phyloP scores from a whole-genome alignment of 805 yeast genomes.

The Brettanomyces custersianus region DNA sequence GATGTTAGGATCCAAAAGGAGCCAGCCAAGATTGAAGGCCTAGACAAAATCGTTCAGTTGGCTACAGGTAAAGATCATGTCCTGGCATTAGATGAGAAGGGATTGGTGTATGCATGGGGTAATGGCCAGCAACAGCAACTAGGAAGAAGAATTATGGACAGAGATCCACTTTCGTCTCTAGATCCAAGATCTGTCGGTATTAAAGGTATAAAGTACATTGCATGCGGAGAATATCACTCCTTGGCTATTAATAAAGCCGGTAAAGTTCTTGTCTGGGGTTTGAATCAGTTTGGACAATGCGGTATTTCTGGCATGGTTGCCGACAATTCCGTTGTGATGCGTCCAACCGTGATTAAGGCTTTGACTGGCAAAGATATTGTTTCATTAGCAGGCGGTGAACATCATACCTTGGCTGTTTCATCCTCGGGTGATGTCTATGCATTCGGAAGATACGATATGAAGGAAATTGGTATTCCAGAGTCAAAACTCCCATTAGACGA shows the following conservation, averaged over 20 bases:
- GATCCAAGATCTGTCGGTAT: constrained; percentile 82
- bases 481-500: constrained; percentile 56
- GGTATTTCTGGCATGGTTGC: constrained; percentile 71
- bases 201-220: constrained; percentile 67
- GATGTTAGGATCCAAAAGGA: constrained; percentile 51
- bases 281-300: constrained; percentile 95
- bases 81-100: constrained; percentile 72
- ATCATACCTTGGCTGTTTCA: constrained; percentile 76
- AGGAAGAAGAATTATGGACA: constrained; percentile 78
- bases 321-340: constrained; percentile 70
- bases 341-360: constrained; percentile 65
- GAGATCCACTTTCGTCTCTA: constrained; percentile 61
- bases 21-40: constrained; percentile 55
- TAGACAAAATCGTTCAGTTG: constrained; percentile 66
- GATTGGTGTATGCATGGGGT: constrained; percentile 95
- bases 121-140: constrained; percentile 89
- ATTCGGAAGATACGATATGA: constrained; percentile 92
- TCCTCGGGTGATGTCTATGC: constrained; percentile 65
- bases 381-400: constrained; percentile 86
- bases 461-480: constrained; percentile 74
- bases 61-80: constrained; percentile 94
- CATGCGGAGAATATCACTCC: constrained; percentile 93
- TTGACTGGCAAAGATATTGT: constrained; percentile 51
- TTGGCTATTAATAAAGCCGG: constrained; percentile 78
- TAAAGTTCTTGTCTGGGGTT: constrained; percentile 82